These are phyloP conservation scores for Phytomonas francai DNA, from an alignment of 208 protist genomes.

Conservation along the genomic window DNA sequence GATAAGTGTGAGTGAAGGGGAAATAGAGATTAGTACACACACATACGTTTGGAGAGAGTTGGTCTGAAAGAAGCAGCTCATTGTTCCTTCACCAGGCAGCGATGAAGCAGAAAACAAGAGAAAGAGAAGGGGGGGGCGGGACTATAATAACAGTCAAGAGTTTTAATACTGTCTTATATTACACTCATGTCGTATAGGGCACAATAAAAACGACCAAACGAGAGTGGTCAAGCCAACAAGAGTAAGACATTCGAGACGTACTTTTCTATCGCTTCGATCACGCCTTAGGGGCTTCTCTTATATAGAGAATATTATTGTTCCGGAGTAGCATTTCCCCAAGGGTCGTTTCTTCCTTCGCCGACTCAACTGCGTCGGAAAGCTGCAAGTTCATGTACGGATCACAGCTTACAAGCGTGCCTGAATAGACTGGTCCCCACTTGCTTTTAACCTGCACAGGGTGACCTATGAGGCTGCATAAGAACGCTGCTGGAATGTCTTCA, in stretches of 20 bases:
- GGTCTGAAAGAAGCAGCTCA: not conserved
- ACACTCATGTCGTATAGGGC: not conserved
- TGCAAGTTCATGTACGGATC: slow-evolving; percentile 98
- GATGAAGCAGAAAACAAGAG: not conserved
- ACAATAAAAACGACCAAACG: not conserved
- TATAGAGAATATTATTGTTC: slow-evolving; percentile 89
- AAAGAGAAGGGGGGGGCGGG: not conserved
- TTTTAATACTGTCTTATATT: not conserved
- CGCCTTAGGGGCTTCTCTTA: slow-evolving; percentile 40
- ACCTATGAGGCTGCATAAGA: slow-evolving; percentile 91
- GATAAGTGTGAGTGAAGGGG: too few species aligned
- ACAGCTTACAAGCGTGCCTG: slow-evolving; percentile 91
- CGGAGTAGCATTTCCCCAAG: slow-evolving; percentile 84
- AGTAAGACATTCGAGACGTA: slow-evolving; percentile 3
- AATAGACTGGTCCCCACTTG: slow-evolving; percentile 99
- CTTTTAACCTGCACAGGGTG: slow-evolving; percentile 95
- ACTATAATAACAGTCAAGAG: not conserved
- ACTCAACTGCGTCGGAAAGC: slow-evolving; percentile 71
- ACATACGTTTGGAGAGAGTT: not conserved
- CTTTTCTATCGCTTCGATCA: slow-evolving; percentile 11
- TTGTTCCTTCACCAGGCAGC: not conserved
- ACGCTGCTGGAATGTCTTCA: slow-evolving; percentile 73
- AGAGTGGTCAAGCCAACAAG: slow-evolving; percentile 6
- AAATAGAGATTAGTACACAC: slow-evolving; percentile 3
- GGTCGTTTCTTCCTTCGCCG: slow-evolving; percentile 57